Conservation (phyloP, 2,329 filamentous ascomycete genomes). For the Scortechinia acanthostroma region DNA sequence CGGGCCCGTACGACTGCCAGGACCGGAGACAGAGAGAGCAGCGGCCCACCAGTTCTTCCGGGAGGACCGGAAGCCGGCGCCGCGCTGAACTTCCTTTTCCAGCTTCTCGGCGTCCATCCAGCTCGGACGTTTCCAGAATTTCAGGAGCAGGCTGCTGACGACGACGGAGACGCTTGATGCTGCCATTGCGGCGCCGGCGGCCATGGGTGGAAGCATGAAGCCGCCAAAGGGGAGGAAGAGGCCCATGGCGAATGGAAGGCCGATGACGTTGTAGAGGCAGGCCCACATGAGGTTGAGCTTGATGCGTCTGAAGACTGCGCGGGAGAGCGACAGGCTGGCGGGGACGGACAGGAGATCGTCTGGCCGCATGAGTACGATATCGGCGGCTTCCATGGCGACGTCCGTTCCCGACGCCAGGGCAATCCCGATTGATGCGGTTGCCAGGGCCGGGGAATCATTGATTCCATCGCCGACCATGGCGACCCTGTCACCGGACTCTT, state of each 20-base stretch:
- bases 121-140: neutral
- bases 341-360: conserved; percentile 2
- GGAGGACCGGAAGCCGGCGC: conserved; percentile 3
- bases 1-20: neutral
- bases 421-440: neutral
- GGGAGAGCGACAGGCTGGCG: neutral
- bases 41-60: neutral
- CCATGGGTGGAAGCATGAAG: conserved; percentile 12
- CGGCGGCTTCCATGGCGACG: conserved; percentile 1
- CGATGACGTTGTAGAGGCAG: neutral
- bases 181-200: conserved; percentile 1
- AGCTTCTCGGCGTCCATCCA: neutral
- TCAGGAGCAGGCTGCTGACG: conserved; percentile 1
- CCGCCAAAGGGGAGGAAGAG: neutral
- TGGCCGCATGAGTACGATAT: neutral
- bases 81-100: conserved; percentile 4
- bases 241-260: conserved; percentile 2
- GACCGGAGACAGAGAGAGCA: neutral
- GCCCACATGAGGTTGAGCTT: conserved; percentile 1
- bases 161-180: conserved; percentile 2
- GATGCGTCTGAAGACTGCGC: neutral
- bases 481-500: neutral
- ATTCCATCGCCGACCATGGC: conserved; percentile 2
- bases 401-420: neutral
- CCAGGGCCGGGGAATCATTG: conserved; percentile 1